Evolutionary conservation across 768 basidiomycete genomes (phyloP), one percentile per base, ranked within the genome.

Genomic region (Trametes cingulata): DNA sequence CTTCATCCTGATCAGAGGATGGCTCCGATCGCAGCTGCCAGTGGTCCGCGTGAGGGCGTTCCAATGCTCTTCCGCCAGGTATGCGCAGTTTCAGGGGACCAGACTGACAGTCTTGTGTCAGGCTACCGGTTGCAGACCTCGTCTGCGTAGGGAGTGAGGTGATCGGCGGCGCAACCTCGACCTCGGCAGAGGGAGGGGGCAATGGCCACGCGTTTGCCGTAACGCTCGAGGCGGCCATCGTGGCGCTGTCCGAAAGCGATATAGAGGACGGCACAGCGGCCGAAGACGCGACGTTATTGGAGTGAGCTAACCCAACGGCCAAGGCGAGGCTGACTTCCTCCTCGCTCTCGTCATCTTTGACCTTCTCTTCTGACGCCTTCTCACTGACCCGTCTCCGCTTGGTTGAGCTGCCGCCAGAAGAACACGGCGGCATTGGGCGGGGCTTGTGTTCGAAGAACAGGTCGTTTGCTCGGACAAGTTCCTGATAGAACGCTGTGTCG

Each of bases 401-500:
- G 15, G 52, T 19, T 3, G 37, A 52, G 17, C 42, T 29, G 19
- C 19, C 37, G 22, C 37, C 10, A 8, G 37, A 14, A 7, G 25
- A 9, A 17, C 40, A 9, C 9, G 47, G 43, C n/a, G 43, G 43
- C 35, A 22, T 19, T 39, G 58, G 49, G 1, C 58, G 54, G 17
- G 52, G 48, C 42, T 57, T 58, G 52, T 55, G 19, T 15, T 50
- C 49, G 42, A 55, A 63, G 53, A 52, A 63, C 15, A 50, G 54
- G 49, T 51, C 52, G 35, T 61, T 65, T 24, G 63, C 63, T 14
- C 37, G 37, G 10, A 67, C 58, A 36, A 67, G 63, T n/a, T 64
- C 63, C 17, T 54, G 53, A 40, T 60, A 65, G 40, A 85, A 72
- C 27, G 68, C 69, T 14, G 76, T 68, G 63, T 82, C 76, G 67